Conservation (phyloP, 2,329 filamentous ascomycete genomes). For the Polytolypa hystricis region DNA sequence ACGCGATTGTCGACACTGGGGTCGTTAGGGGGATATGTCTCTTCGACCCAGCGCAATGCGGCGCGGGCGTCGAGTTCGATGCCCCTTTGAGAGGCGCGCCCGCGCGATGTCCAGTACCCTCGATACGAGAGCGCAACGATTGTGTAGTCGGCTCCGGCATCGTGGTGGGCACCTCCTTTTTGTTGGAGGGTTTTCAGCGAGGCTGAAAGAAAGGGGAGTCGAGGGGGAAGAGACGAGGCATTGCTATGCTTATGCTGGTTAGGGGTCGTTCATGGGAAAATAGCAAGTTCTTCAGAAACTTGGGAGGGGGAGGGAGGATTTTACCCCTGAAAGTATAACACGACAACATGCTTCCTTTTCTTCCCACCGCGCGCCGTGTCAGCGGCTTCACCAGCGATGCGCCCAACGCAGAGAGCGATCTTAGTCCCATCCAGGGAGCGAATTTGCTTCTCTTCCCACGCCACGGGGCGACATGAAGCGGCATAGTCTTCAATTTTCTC, state of each 20-base stretch:
- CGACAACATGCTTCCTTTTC: constrained; percentile 21
- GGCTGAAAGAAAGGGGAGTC: constrained; percentile 37
- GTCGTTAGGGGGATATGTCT: constrained; percentile 21
- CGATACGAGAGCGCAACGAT: constrained; percentile 48
- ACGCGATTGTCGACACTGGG: constrained; percentile 1
- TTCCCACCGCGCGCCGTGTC: not conserved
- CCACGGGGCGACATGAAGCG: constrained; percentile 47
- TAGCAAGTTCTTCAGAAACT: no score
- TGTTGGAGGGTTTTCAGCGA: constrained; percentile 23
- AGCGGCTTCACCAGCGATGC: not conserved
- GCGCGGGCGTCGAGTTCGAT: constrained; percentile 59
- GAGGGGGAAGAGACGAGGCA: constrained; percentile 34
- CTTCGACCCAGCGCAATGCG: constrained; percentile 50
- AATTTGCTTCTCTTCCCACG: constrained; percentile 55
- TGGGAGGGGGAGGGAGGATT: constrained; percentile 3
- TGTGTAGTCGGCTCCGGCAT: constrained; percentile 11
- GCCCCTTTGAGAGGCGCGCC: constrained; percentile 57
- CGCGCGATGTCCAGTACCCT: constrained; percentile 68
- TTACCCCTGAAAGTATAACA: constrained; percentile 41
- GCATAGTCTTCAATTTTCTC: constrained; percentile 57
- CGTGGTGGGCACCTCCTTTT: constrained; percentile 2
- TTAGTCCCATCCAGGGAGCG: constrained; percentile 53
- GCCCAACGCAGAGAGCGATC: constrained; percentile 48
- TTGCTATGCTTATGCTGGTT: constrained; percentile 27
- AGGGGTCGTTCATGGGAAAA: no score